Base-by-base conservation (phyloP, 805 yeast species). In the Yarrowia sp. region DNA sequence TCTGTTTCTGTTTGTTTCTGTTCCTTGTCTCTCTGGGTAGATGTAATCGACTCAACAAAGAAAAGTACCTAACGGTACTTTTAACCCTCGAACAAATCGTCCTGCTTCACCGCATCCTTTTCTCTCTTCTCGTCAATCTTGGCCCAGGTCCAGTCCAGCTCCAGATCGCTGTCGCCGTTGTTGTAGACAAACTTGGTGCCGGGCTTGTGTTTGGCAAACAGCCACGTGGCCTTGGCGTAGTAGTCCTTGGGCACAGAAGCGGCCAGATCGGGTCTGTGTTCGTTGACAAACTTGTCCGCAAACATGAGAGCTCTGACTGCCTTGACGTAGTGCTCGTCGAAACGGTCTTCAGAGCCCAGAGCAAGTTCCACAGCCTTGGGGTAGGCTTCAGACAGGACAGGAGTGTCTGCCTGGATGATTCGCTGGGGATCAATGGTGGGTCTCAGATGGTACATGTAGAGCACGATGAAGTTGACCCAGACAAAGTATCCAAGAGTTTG, bases 231-330 rank as follows among this genome's bases (percentile, higher is more conserved):
- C 43, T 54, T 62, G 21, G 68, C 68, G 17, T 67, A 70, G 26
- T 65, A 65, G 10, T 67, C 71, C n/a, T 64, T 28, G 6, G 51
- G 46, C 36, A 61, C 64, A 3, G 56, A 61, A 5, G 12, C 21
- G 7, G 46, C 54, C 17, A 58, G 11, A 7, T 58, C 65, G 7
- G 64, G 54, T 6, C 32, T n/a, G 19, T 46, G 62, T 33, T 69
- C 70, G 11, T 65, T 30, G 6, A 62, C 44, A 35, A 66, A 49
- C 21, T 24, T 11, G 24, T 70, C 71, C 0, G 70, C 64, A 33
- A 68, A 65, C 36, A 69, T 58, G 40, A 69, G 36, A 7, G 72
- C 69, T 21, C 73, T 41, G n/a, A 69, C 46, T 1, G 69, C 71
- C 52, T 70, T 70, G 41, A 68, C 65, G 17, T 38, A 49, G 48